Conservation (phyloP, 1,139 yeast genomes). For the Blastobotrys buckinghamii region DNA sequence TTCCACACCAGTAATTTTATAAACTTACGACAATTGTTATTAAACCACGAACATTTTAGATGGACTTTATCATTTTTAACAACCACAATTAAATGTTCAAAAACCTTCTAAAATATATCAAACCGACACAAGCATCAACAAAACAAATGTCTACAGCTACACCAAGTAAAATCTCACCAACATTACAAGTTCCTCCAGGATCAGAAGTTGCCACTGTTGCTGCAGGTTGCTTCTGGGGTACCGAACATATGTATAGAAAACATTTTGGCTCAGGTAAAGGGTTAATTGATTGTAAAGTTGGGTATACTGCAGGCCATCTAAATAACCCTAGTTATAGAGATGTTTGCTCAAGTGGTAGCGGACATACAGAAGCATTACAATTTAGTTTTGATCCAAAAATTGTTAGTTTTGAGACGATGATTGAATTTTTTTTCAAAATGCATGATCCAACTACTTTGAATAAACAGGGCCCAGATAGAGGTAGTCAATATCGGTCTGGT, state of each 20-base stretch:
- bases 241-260: slow-evolving; percentile 74
- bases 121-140: not conserved
- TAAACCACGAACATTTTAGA: too few species aligned
- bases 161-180: slow-evolving; percentile 23
- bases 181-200: slow-evolving; percentile 25
- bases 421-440: slow-evolving; percentile 82
- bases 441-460: slow-evolving; percentile 67
- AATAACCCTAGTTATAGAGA: slow-evolving; percentile 61
- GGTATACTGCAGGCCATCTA: slow-evolving; percentile 78
- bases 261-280: slow-evolving; percentile 54
- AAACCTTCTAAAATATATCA: not conserved
- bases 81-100: not conserved
- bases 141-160: not conserved
- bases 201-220: slow-evolving; percentile 37
- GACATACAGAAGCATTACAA: slow-evolving; percentile 66
- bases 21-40: too few species aligned
- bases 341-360: slow-evolving; percentile 71
- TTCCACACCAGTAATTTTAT: too few species aligned
- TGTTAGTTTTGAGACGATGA: slow-evolving; percentile 53
- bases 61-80: too few species aligned
- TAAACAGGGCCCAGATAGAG: slow-evolving; percentile 76
- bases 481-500: slow-evolving; percentile 81
- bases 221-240: slow-evolving; percentile 86
- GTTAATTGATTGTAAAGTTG: slow-evolving; percentile 71
- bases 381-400: slow-evolving; percentile 69